Base-by-base conservation (phyloP, 495 filamentous ascomycete genomes). In the Xylaria sp. region DNA sequence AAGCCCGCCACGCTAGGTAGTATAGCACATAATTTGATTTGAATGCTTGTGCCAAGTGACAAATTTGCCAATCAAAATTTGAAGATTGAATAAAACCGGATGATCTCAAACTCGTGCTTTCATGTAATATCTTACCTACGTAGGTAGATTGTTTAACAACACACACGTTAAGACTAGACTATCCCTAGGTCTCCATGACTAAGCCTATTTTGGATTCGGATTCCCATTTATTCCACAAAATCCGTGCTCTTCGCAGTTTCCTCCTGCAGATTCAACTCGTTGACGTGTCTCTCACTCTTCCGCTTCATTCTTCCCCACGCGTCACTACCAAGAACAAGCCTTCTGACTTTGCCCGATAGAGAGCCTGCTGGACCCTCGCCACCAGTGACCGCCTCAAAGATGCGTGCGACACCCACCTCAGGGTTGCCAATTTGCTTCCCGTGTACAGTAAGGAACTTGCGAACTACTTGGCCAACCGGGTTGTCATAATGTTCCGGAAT, bases 401-500 rank as follows among this genome's bases (percentile, higher is more conserved):
- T 81, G 37, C 79, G 72, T 29, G 74, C 71, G 3, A 77, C 79
- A n/a, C 74, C 82, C 72, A 81, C 80, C 19, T 62, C 74, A 0
- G 82, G 80, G 69, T 85, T 80, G 19, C 84, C 83, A 2, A 53
- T 69, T 75, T 85, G 80, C 68, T 72, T 75, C 0, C 79, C 74
- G 69, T 75, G 69, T 2, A 63, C 62, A n/a, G 24, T 44, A 1
- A 52, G 21, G 68, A 75, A 73, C 21, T 66, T 68, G 14, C 68
- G 43, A 5, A 68, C 11, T 29, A 66, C 41, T 31, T 61, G 50
- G 17, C 68, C 69, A 24, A 71, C 73, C 4, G 69, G 19, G 33
- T 76, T 76, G 33, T 71, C 78, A 17, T 66, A 66, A n/a, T 41
- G 31, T 14, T 48, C 43, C 11, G 63, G 24, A 7, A 53, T 46